Conservation (phyloP, 495 filamentous ascomycete species). For the Neurospora sp. region DNA sequence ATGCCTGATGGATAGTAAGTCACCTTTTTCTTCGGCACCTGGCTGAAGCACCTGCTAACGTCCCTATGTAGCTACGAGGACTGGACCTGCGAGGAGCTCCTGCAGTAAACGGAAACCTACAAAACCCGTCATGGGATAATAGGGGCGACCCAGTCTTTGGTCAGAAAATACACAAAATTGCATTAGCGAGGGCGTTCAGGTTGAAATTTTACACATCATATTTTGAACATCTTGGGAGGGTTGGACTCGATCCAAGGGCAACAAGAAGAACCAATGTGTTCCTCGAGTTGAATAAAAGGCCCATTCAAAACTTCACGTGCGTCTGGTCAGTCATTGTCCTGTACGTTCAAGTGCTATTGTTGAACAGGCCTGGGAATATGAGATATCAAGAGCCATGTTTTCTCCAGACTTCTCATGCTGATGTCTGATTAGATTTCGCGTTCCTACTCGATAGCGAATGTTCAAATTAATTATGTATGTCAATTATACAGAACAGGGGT, state of each 20-base stretch:
- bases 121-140: neutral
- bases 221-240: neutral
- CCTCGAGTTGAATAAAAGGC: neutral
- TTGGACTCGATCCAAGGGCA: neutral
- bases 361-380: neutral
- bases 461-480: neutral
- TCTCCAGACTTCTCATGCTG: neutral
- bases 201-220: neutral
- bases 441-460: neutral
- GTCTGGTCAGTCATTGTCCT: neutral
- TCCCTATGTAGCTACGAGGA: slow-evolving; percentile 72
- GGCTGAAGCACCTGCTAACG: slow-evolving; percentile 10
- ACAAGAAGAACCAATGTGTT: neutral
- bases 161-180: slow-evolving; percentile 11
- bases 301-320: neutral
- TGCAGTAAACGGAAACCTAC: slow-evolving; percentile 31
- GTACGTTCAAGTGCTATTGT: neutral
- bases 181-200: slow-evolving; percentile 26
- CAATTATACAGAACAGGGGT: neutral
- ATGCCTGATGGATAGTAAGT: slow-evolving; percentile 94
- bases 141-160: neutral
- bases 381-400: neutral
- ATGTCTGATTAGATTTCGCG: neutral
- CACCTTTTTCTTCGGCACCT: neutral
- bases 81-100: slow-evolving; percentile 94